Evolutionary conservation across 768 basidiomycete species (phyloP), one percentile per base, ranked within the genome.

Genomic region (Tricholoma sp.): DNA sequence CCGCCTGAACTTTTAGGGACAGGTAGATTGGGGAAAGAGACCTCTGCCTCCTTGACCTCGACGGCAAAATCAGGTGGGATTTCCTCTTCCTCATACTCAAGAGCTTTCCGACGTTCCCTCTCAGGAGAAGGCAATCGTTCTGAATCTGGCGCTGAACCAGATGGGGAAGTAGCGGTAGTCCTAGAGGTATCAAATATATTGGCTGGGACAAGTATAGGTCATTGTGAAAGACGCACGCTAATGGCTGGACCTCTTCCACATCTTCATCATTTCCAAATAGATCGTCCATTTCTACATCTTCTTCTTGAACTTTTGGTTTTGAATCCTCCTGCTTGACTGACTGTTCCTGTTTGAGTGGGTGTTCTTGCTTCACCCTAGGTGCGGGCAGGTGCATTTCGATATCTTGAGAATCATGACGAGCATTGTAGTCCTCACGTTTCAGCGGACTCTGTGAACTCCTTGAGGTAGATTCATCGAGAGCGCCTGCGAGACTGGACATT

Each of bases 11-110:
- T 86, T 63, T 80, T 81, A 52, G 93, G 88, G 20, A 88, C 80
- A 10, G 90, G 91, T 20, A 94, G 79, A 65, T 96, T 95, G n/a
- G 92, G 94, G 62, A 97, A 85, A 31, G 82, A 76, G 45, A 93
- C 83, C 51, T 86, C 74, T 13, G 88, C 89, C 62, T 91, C 88
- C 56, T 80, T 75, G 50, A 83, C 78, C 57, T 80, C 80, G 0
- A 81, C 70, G 2, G 78, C 75, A 7, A 82, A 73, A 56, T 81
- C 80, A 31, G 74, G 76, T 4, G 84, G 80, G 58, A 80, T 79
- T 10, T 90, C 88, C 29, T 90, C 88, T 68, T 93, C 91, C 63
- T 80, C 82, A 66, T 94, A 94, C 70, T 94, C 91, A 61, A 94
- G 68, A 1, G 83, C 84, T 63, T 82, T 83, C 60, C 91, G 77